phyloP scores from a whole-genome alignment of 1,139 yeast genomes.

The Blastobotrys niveus region DNA sequence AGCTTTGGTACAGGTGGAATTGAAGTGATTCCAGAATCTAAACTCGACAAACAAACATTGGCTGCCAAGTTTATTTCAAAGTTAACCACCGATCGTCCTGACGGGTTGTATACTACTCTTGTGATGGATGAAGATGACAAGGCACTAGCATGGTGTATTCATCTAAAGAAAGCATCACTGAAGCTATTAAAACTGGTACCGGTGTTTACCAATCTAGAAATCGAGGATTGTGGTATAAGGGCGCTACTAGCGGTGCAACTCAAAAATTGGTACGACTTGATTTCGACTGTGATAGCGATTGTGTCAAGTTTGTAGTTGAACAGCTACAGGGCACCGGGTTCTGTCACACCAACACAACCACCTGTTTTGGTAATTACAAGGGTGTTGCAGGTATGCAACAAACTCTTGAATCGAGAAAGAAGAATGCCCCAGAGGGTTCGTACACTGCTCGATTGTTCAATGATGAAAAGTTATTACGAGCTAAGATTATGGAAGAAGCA shows the following conservation, averaged over 20 bases:
- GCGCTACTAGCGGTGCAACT: conserved; percentile 91
- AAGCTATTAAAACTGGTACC: conserved; percentile 71
- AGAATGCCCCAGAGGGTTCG: conserved; percentile 79
- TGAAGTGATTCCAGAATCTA: conserved; percentile 43
- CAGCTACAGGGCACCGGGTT: conserved; percentile 70
- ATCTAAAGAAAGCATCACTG: conserved; percentile 70
- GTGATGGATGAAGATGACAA: conserved; percentile 64
- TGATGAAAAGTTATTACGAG: conserved; percentile 67
- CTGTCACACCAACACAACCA: conserved; percentile 76
- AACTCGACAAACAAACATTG: conserved; percentile 42
- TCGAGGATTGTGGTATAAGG: conserved; percentile 91
- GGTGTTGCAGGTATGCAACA: conserved; percentile 57
- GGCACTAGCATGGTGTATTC: conserved; percentile 85
- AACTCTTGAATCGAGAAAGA: conserved; percentile 46
- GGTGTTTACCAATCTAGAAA: conserved; percentile 95
- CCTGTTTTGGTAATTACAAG: conserved; percentile 70
- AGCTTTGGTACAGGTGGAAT: conserved; percentile 28
- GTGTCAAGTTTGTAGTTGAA: conserved; percentile 75
- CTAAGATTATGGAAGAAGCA: conserved; percentile 93
- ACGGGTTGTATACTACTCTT: conserved; percentile 78
- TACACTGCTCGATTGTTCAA: conserved; percentile 83
- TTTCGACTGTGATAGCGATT: conserved; percentile 89
- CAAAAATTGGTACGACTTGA: conserved; percentile 64
- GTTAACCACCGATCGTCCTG: conserved; percentile 75
- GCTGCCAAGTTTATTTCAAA: conserved; percentile 39